Evolutionary conservation across 2,329 filamentous ascomycete genomes (phyloP), one percentile per base, ranked within the genome.

Genomic region (Colletotrichum viniferum): DNA sequence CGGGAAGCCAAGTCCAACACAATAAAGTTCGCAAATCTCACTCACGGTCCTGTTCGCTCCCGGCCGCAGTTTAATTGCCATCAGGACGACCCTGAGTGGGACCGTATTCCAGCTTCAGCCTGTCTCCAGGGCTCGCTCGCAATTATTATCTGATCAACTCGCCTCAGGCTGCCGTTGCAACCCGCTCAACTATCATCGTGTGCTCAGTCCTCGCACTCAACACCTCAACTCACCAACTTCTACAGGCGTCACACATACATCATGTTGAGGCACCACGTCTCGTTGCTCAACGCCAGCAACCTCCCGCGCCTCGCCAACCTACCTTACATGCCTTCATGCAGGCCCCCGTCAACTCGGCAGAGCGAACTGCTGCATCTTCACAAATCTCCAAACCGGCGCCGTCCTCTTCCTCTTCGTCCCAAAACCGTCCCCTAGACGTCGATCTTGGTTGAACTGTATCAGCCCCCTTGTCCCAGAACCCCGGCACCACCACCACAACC

Each of bases 381-480:
- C 36, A 43, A 43, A 43, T 43, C 36, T 43, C 36, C 16, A 43
- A 43, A 43, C 36, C 36, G 36, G 36, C 26, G 28, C 3, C 52
- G n/a, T 56, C 14, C 24, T 56, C 52, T 56, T 56, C 64, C 61
- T 38, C 30, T 52, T 71, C 72, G n/a, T 71, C 62, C 68, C 61
- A 58, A 74, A 74, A 58, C 61, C 52, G 28, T 30, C 36, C 68
- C 72, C 72, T 69, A 24, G 61, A 66, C 68, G 72, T 74, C 61
- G 72, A 74, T 74, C 68, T 71, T 66, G 72, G 68, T 26, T 18
- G 38, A 61, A 66, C 48, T 74, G 68, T 71, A 34, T 74, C 72
- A 69, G 3, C 55, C 43, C 43, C 48, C 64, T 48, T 60, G 66
- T 48, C 18, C 66, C 66, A 61, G 34, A 30, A 60, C 34, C 18